phyloP scores from a whole-genome alignment of 2,329 filamentous ascomycete genomes.

The Botrytis porri region DNA sequence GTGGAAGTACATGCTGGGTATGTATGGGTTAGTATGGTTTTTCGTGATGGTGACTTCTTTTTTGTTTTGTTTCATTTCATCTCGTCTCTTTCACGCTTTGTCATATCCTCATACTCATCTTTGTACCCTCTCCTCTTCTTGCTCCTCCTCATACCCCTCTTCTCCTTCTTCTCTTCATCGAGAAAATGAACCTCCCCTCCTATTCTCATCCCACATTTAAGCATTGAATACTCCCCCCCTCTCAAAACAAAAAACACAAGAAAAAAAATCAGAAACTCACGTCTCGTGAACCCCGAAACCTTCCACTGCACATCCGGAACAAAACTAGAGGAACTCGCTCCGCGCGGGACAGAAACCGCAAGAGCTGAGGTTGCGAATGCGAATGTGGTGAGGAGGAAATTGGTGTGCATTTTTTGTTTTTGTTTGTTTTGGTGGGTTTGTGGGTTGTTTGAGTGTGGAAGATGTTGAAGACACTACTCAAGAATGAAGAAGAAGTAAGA shows the following conservation, averaged over 20 bases:
- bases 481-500: neutral
- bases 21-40: neutral
- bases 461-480: neutral
- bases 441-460: too few relatives aligned
- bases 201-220: too few relatives aligned
- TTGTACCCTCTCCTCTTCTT: too few relatives aligned
- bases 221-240: too few relatives aligned
- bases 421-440: neutral
- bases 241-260: too few relatives aligned
- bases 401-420: slow-evolving; percentile 8
- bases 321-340: neutral
- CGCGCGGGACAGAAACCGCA: slow-evolving; percentile 1
- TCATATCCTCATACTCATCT: neutral
- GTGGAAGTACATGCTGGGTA: neutral
- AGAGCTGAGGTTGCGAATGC: slow-evolving; percentile 8
- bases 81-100: neutral
- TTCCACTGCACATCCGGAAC: slow-evolving; percentile 19
- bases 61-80: neutral
- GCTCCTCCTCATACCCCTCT: neutral
- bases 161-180: neutral
- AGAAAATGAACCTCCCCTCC: neutral
- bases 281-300: slow-evolving; percentile 20
- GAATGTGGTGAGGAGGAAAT: slow-evolving; percentile 10
- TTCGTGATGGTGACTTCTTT: neutral
- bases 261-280: slow-evolving; percentile 10